Conservation (phyloP, 2,329 filamentous ascomycete species). For the Neofusicoccum sp. region DNA sequence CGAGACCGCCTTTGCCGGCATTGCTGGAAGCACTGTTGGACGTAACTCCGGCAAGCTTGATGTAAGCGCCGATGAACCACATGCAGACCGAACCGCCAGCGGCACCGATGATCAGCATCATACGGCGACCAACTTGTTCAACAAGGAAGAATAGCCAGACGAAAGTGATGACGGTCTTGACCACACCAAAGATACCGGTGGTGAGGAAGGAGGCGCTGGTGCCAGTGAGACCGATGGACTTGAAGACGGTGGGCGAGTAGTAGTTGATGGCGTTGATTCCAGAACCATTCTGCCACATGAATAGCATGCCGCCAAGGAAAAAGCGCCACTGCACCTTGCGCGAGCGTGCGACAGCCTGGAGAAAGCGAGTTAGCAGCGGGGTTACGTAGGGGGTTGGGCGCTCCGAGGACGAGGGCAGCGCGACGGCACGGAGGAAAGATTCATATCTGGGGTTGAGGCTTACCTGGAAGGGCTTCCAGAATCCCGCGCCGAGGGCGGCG, state of each 20-base stretch:
- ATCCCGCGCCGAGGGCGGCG: conserved; percentile 63
- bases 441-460: conserved; percentile 52
- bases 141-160: conserved; percentile 69
- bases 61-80: conserved; percentile 64
- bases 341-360: conserved; percentile 14
- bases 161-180: conserved; percentile 68
- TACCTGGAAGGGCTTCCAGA: conserved; percentile 58
- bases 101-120: conserved; percentile 65
- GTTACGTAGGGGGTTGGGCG: conserved; percentile 44
- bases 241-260: conserved; percentile 63
- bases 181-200: conserved; percentile 74
- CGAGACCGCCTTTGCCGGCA: conserved; percentile 35
- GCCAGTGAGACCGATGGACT: conserved; percentile 60
- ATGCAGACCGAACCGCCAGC: conserved; percentile 61
- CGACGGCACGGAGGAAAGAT: too few species aligned
- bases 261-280: conserved; percentile 42
- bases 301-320: conserved; percentile 70
- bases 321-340: conserved; percentile 67
- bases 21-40: conserved; percentile 39
- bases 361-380: conserved; percentile 28
- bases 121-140: conserved; percentile 62
- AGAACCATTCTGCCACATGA: conserved; percentile 74
- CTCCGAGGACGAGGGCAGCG: too few species aligned
- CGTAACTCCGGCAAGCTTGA: conserved; percentile 42
- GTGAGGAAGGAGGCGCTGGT: conserved; percentile 62